phyloP scores from a whole-genome alignment of 805 yeast species.

The Wickerhamomyces tratensis region DNA sequence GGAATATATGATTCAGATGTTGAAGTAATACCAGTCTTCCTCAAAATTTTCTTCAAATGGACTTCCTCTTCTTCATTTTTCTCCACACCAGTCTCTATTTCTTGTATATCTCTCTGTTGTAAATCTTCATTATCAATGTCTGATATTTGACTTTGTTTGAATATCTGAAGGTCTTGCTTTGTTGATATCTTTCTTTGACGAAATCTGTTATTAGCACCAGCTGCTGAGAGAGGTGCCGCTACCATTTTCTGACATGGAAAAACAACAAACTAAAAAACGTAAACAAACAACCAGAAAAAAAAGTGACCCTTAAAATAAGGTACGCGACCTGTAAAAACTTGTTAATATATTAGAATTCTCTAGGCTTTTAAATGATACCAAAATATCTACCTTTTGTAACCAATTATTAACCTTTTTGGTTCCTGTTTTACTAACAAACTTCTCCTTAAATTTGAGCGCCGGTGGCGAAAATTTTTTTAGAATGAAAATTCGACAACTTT shows the following conservation, averaged over 20 bases:
- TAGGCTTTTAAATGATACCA: neutral
- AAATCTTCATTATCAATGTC: slow-evolving; percentile 61
- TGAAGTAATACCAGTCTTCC: slow-evolving; percentile 64
- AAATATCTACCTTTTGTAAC: neutral
- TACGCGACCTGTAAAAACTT: neutral
- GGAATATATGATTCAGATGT: slow-evolving; percentile 63
- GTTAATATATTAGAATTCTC: neutral
- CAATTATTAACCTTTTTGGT: neutral
- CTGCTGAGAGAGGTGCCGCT: slow-evolving; percentile 12
- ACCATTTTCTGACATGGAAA: neutral
- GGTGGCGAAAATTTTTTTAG: neutral
- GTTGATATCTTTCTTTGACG: slow-evolving; percentile 93
- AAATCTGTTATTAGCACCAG: slow-evolving; percentile 35
- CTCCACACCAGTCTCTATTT: slow-evolving; percentile 95
- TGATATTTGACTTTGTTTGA: slow-evolving; percentile 72
- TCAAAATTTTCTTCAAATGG: slow-evolving; percentile 85
- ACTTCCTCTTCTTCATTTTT: slow-evolving; percentile 96
- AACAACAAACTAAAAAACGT: neutral
- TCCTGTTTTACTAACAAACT: neutral
- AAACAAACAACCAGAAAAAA: neutral
- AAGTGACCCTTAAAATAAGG: too few species aligned
- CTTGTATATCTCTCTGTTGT: slow-evolving; percentile 78
- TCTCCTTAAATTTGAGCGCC: neutral
- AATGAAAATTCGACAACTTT: too few species aligned
- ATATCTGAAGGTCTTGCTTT: slow-evolving; percentile 74